A percentile compares a stretch with the other conserved stretches of the same genome.
phyloP scores from a whole-genome alignment of 2,329 filamentous ascomycete species.

The Chaetomium olivaceum region DNA sequence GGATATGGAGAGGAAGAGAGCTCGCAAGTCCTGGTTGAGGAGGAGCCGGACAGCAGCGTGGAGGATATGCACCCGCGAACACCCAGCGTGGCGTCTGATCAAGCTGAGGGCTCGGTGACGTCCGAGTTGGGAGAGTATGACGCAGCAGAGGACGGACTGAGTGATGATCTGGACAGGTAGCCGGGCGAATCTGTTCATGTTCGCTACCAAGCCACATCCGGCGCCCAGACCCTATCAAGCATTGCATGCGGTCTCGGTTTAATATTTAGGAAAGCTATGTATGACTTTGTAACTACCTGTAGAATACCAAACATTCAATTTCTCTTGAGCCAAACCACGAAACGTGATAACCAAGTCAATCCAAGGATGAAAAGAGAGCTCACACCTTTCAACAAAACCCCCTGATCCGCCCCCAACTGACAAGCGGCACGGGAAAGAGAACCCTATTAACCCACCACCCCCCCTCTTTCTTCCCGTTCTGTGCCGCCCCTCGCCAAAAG shows the following conservation, averaged over 20 bases:
- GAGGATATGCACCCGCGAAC: constrained; percentile 19
- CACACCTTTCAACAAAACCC: neutral
- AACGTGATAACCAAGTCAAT: too few species aligned
- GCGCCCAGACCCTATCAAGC: neutral
- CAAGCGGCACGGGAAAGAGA: neutral
- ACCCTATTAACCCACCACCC: neutral
- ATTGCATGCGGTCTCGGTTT: neutral
- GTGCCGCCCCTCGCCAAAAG: neutral
- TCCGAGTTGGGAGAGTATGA: constrained; percentile 38
- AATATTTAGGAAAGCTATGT: neutral
- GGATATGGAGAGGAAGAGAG: constrained; percentile 11
- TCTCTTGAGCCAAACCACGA: neutral
- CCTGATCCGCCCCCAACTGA: too few species aligned
- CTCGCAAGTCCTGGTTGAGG: constrained; percentile 15
- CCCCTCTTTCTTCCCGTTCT: neutral
- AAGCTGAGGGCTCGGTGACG: constrained; percentile 10
- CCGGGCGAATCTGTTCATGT: neutral
- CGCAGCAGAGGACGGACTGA: constrained; percentile 36
- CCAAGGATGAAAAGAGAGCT: too few species aligned
- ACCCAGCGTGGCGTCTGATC: constrained; percentile 22
- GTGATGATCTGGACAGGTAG: constrained; percentile 30
- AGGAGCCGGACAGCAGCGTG: constrained; percentile 13
- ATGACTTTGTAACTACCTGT: neutral
- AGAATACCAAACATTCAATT: neutral
- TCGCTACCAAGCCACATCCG: neutral